Conservation (phyloP, 805 yeast genomes). For the Lipomyces kockii region DNA sequence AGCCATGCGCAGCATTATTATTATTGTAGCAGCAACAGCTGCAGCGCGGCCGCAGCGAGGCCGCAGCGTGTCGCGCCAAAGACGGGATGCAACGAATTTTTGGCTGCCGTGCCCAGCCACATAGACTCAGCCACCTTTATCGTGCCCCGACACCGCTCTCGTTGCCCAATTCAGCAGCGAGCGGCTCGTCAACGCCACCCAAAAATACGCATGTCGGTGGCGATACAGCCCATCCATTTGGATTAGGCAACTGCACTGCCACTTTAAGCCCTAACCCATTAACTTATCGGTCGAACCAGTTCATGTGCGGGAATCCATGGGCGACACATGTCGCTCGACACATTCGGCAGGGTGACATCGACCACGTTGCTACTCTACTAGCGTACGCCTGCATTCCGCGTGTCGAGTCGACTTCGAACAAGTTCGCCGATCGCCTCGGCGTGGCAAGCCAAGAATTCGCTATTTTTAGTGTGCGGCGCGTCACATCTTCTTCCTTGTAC, state of each 20-base stretch:
- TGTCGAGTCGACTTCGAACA: not conserved
- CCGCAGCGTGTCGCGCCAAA: not conserved
- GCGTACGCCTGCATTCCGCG: no score
- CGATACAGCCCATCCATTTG: no score
- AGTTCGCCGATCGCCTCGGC: not conserved
- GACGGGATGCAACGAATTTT: not conserved
- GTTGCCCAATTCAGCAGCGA: no score
- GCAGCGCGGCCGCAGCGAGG: not conserved
- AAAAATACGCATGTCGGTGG: no score
- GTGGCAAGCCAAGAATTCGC: not conserved
- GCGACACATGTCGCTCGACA: no score
- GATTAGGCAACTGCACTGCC: no score
- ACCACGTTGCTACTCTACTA: no score
- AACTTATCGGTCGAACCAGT: no score
- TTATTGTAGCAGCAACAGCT: not conserved
- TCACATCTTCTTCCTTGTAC: not conserved
- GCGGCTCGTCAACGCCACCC: no score
- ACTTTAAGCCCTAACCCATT: no score
- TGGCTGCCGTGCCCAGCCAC: not conserved
- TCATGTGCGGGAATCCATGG: no score
- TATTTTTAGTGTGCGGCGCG: not conserved
- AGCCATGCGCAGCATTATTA: not conserved
- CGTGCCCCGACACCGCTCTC: not conserved
- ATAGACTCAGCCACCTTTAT: not conserved
- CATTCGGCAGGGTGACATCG: no score